Percentiles rank a stretch among this genome's conserved stretches.
Conservation (phyloP, 768 basidiomycete species). For the Phanerochaete carnosa region DNA sequence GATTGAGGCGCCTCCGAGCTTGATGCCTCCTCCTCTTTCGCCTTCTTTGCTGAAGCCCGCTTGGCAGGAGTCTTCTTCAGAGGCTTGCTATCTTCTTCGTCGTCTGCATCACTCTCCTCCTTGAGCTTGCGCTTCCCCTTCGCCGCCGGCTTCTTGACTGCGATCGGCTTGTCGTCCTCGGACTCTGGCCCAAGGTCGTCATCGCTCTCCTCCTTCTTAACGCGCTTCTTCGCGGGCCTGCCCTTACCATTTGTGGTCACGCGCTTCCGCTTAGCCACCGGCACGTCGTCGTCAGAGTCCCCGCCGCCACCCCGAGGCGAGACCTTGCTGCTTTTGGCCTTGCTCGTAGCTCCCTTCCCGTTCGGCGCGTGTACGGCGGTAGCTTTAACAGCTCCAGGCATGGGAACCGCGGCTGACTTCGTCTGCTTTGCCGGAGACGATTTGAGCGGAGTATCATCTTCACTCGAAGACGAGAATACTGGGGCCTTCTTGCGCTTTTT, state of each 20-base stretch:
- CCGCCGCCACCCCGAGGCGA: conserved; percentile 24
- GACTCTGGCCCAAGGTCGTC: conserved; percentile 25
- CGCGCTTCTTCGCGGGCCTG: conserved; percentile 62
- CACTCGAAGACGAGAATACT: conserved; percentile 57
- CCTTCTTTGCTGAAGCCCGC: conserved; percentile 52
- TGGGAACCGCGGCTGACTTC: conserved; percentile 35
- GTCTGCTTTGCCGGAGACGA: conserved; percentile 64
- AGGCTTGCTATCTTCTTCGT: conserved; percentile 44
- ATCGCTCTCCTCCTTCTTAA: conserved; percentile 30
- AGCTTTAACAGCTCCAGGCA: conserved; percentile 38
- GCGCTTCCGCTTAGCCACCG: conserved; percentile 42
- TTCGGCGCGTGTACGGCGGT: conserved; percentile 31
- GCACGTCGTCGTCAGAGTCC: conserved; percentile 37
- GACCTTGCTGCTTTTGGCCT: conserved; percentile 25
- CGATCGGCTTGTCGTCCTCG: conserved; percentile 30
- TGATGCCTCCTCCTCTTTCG: conserved; percentile 24
- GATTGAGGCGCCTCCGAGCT: conserved; percentile 35
- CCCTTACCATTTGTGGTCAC: conserved; percentile 36
- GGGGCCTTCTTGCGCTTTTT: conserved; percentile 61
- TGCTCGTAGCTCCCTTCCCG: conserved; percentile 36
- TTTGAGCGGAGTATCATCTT: conserved; percentile 63
- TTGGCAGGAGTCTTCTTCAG: conserved; percentile 38
- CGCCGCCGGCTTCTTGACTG: conserved; percentile 23
- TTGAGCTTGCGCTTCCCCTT: conserved; percentile 37
- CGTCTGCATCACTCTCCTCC: conserved; percentile 51